Base-by-base conservation (phyloP, 2,329 filamentous ascomycete species). In the Parafenestella ontariensis region DNA sequence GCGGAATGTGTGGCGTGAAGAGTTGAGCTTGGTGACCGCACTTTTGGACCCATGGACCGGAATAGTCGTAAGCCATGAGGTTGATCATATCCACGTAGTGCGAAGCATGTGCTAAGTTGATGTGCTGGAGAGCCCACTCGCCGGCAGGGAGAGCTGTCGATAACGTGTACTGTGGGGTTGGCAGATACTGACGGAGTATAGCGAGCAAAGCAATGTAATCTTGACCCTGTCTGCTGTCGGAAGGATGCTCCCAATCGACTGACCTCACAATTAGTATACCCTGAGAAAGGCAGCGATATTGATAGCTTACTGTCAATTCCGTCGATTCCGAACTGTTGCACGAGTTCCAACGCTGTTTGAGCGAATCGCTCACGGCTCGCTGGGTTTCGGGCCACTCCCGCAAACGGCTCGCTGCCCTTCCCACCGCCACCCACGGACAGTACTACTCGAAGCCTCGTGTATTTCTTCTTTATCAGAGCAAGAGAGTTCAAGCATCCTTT, bases 171-270 rank as follows among this genome's bases (percentile, higher is more conserved):
- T 82, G 80, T 36, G 89, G 87, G 28, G 86, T 81, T 13, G 88
- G 87, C n/a, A 94, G 81, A 51, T 87, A 82, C 52, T 85, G 77
- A 53, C 91, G 87, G 46, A 91, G 78, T 17, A 84, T 80, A 9
- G 86, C 84, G 26, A 94, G 81, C 23, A 95, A 82, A 17, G 84
- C 81, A 40, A 92, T 76, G 69, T 92, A 93, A 72, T 92, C 83
- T 57, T 82, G 78, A 21, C 89, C 90, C 74, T 93, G 85, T 48
- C 86, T 79, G 1, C 80, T 71, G 69, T 89, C 82, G 49, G 82
- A 82, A 2, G 91, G 90, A 64, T 91, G 89, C 71, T 92, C 87
- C 91, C 91, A 95, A 66, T 90, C 88, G 71, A 95, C 90, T 94
- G 41, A 17, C 8, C 40, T n/a, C 9, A 13, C 33, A 10, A 36